Evolutionary conservation across 768 basidiomycete genomes (phyloP).

Genomic region (Lactarius hatsudake): DNA sequence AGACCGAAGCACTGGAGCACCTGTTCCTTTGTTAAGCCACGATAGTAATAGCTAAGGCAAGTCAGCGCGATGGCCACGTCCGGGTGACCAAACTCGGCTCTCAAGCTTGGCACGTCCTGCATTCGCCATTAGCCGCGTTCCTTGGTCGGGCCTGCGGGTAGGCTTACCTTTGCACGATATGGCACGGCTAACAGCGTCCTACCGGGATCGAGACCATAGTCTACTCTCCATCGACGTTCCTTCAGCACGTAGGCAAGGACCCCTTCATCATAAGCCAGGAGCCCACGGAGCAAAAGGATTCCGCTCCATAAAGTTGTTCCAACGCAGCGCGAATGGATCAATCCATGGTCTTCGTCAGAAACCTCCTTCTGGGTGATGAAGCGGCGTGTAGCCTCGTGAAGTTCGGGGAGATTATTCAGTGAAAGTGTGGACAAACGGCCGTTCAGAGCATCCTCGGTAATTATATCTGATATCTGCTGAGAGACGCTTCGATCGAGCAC

Average conservation of each 20-base stretch:
- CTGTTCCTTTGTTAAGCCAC: constrained; percentile 41
- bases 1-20: constrained; percentile 38
- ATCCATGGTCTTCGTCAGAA: background rate
- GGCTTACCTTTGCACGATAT: constrained; percentile 41
- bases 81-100: constrained; percentile 53
- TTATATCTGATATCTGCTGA: too few species aligned
- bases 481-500: too few species aligned
- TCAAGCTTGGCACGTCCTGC: constrained; percentile 43
- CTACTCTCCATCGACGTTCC: constrained; percentile 47
- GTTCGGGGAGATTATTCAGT: too few species aligned
- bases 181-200: constrained; percentile 51
- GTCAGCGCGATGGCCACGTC: constrained; percentile 47
- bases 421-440: background rate
- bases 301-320: constrained; percentile 34
- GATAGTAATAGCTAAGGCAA: constrained; percentile 49
- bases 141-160: background rate
- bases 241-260: constrained; percentile 40
- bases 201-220: constrained; percentile 45
- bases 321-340: background rate
- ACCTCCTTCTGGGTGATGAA: constrained; percentile 10
- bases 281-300: constrained; percentile 47
- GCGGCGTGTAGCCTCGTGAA: background rate
- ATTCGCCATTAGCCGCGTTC: background rate
- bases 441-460: background rate
- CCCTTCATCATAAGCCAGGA: constrained; percentile 37